phyloP scores from a whole-genome alignment of 176 grass and related monocot species.

The Oryza punctata region DNA sequence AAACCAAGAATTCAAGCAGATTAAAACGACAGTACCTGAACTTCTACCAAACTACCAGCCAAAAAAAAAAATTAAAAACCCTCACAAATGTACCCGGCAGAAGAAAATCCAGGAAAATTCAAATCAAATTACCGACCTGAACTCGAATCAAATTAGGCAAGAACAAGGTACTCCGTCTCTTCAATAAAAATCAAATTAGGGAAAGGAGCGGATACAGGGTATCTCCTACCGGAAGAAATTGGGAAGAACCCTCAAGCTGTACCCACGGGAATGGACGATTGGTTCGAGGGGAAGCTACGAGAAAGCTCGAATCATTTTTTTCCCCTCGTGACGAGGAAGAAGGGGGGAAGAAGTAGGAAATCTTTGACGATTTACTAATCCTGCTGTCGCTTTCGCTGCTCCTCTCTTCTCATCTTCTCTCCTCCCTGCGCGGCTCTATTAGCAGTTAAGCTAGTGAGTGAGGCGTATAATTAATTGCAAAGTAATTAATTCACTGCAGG shows the following conservation, averaged over 20 bases:
- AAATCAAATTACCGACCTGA: neutral
- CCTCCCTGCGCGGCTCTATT: neutral
- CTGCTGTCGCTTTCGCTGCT: slow-evolving; percentile 18
- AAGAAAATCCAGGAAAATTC: neutral
- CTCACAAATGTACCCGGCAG: neutral
- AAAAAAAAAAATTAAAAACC: neutral
- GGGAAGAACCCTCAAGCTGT: neutral
- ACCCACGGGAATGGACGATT: neutral
- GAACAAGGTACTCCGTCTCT: neutral
- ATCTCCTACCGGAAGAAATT: neutral
- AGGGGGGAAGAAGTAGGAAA: neutral
- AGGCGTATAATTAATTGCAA: neutral
- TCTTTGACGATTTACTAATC: neutral
- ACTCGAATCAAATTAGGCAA: neutral
- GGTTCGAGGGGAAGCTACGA: neutral
- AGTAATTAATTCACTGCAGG: neutral
- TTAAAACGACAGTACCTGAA: neutral
- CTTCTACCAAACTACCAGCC: neutral
- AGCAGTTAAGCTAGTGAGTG: neutral
- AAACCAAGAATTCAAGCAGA: neutral
- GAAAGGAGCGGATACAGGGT: neutral
- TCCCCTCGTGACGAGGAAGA: neutral
- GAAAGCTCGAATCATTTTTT: slow-evolving; percentile 23
- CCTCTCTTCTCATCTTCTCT: neutral
- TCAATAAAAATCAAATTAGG: neutral